A percentile compares a stretch with the other conserved stretches of the same genome.
Evolutionary conservation across 805 yeast species (phyloP).

Genomic region (Saccharomycopsis oosterbeekiorum): DNA sequence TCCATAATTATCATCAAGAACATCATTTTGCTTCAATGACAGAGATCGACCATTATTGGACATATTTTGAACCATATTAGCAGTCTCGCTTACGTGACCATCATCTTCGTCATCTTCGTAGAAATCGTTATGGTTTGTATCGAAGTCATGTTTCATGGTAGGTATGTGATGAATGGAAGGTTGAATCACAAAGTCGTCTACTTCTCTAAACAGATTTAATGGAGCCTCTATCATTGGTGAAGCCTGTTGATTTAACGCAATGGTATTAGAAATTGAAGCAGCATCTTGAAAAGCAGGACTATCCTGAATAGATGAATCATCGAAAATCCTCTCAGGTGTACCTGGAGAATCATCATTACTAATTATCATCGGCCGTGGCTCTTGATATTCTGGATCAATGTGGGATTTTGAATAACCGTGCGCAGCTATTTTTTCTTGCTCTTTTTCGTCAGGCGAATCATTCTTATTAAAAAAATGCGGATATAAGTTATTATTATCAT

Average conservation of each 20-base stretch:
- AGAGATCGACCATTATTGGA: neutral
- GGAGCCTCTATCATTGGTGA: neutral
- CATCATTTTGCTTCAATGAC: neutral
- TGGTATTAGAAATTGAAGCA: neutral
- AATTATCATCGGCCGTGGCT: too few relatives aligned
- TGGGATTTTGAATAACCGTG: neutral
- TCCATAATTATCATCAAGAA: neutral
- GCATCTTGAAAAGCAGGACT: neutral
- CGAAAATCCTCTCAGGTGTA: neutral
- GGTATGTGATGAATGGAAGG: slow-evolving; percentile 3
- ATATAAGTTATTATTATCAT: neutral
- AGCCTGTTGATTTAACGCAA: neutral
- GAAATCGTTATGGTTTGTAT: neutral
- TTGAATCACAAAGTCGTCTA: neutral
- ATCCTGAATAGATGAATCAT: neutral
- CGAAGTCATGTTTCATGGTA: slow-evolving; percentile 3
- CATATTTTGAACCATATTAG: slow-evolving; percentile 4
- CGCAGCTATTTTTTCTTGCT: neutral
- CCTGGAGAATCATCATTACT: neutral
- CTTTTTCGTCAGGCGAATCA: neutral
- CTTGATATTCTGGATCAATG: neutral
- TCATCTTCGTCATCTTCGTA: slow-evolving; percentile 5
- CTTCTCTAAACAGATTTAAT: neutral
- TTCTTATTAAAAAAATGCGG: neutral
- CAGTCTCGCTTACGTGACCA: slow-evolving; percentile 3